Evolutionary conservation across 140 eudicot species (phyloP), one percentile per base, ranked within the genome.

Genomic region (Bidens hawaiensis): DNA sequence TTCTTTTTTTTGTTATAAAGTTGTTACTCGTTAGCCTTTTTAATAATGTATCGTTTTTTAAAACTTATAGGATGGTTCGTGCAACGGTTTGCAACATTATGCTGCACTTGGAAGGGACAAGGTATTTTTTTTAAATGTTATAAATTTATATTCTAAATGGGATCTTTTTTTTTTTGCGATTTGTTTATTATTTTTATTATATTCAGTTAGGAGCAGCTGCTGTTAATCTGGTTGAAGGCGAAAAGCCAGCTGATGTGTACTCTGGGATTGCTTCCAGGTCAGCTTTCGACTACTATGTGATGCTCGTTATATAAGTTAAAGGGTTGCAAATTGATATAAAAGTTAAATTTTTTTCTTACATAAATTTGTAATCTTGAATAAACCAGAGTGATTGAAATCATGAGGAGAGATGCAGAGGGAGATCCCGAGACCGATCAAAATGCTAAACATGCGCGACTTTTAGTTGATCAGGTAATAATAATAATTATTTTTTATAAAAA

Each of bases 31-130:
- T 26, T 36, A 25, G 36, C 12, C n/a, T n/a, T 23, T 42, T 48
- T 48, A 18, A 15, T 11, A 12, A 22, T 12, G 15, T 26, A 16
- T 40, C 63, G 15, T 40, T 64, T 43, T 59, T 33, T 45, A 4
- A 19, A 42, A 52, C 38, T 33, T 78, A 11, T 40, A 93, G 99
- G 99, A 93, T 79, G 99, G 99, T 53, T 93, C 99, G 5, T 93
- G 99, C 71, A 93, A 93, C 62, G 99, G 99, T 40, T 76, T 93
- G 66, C 99, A 93, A 82, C 99, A 93, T 74, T 93, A 93, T 73
- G 99, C 99, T 67, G 99, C 99, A 61, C 96, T 93, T 71, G 99
- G 99, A 62, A 81, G 96, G 80, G 99, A 93, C 81, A 78, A 82
- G 99, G 99, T 91, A 84, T 52, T 42, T 41, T 42, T n/a, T n/a